These are phyloP conservation scores for Citrullus colocynthis DNA, from an alignment of 306 rosid genomes.

Conservation along the genomic window DNA sequence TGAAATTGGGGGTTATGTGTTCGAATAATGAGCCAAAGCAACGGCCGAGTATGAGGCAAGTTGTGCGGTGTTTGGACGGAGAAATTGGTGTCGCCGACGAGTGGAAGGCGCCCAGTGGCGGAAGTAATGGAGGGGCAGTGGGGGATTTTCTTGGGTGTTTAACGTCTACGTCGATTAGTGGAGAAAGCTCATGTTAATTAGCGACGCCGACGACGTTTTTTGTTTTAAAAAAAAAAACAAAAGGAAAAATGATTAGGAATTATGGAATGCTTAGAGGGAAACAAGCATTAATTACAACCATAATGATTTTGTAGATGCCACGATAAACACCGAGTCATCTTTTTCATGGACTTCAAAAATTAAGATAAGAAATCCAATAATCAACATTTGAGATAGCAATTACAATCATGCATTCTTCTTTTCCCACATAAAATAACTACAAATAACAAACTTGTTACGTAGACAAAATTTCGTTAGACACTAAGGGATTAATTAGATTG, in stretches of 20 bases:
- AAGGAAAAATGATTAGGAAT: background rate
- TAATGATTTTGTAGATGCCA: no score
- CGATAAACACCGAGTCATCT: no score
- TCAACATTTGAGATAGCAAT: no score
- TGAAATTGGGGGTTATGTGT: slow-evolving; percentile 40
- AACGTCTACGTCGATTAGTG: slow-evolving; percentile 20
- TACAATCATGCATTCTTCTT: no score
- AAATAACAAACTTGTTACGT: no score
- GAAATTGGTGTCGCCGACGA: slow-evolving; percentile 27
- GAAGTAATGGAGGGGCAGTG: slow-evolving; percentile 17
- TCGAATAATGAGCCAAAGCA: slow-evolving; percentile 26
- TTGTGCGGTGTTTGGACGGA: slow-evolving; percentile 40
- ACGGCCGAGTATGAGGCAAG: slow-evolving; percentile 45
- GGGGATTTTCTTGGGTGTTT: slow-evolving; percentile 32
- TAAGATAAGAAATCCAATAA: no score
- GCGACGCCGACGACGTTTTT: background rate
- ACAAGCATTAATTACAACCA: no score
- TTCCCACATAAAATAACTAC: no score
- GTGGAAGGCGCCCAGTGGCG: slow-evolving; percentile 18
- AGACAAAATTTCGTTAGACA: no score
- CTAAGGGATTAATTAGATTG: no score
- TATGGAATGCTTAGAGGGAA: no score
- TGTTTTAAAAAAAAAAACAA: background rate
- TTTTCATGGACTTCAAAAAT: no score
- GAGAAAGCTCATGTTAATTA: background rate